Evolutionary conservation across 2,329 filamentous ascomycete species (phyloP).

Genomic region (Xylaria sp.): DNA sequence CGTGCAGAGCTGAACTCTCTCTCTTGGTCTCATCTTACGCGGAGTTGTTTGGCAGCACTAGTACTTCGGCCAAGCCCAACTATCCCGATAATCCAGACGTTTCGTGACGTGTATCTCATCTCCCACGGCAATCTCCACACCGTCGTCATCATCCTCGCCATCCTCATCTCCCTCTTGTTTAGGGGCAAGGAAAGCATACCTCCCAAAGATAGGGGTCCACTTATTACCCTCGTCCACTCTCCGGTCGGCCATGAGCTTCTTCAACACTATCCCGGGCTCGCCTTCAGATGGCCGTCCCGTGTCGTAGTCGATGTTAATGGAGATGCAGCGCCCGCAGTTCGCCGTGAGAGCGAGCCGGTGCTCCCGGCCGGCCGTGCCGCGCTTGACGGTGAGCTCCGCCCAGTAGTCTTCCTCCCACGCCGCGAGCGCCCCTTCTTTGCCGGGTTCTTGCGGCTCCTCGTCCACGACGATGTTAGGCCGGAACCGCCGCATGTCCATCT

Average conservation of each 20-base stretch:
- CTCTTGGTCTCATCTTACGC: slow-evolving; percentile 21
- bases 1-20: background rate
- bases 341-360: slow-evolving; percentile 67
- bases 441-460: slow-evolving; percentile 46
- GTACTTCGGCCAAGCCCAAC: slow-evolving; percentile 61
- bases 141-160: slow-evolving; percentile 41
- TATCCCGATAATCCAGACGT: slow-evolving; percentile 62
- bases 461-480: slow-evolving; percentile 78
- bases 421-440: slow-evolving; percentile 35
- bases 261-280: slow-evolving; percentile 70
- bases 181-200: slow-evolving; percentile 71
- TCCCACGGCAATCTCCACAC: slow-evolving; percentile 60
- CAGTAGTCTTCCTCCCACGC: slow-evolving; percentile 79
- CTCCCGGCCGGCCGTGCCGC: slow-evolving; percentile 1
- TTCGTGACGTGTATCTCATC: slow-evolving; percentile 65
- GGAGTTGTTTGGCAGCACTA: slow-evolving; percentile 4
- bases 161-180: slow-evolving; percentile 8
- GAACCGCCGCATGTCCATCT: slow-evolving; percentile 74
- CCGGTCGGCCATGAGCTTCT: slow-evolving; percentile 76
- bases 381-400: slow-evolving; percentile 66
- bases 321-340: slow-evolving; percentile 76
- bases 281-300: slow-evolving; percentile 69
- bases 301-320: slow-evolving; percentile 76
- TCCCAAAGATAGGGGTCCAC: slow-evolving; percentile 77
- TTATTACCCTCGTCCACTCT: slow-evolving; percentile 75